Conservation (phyloP, 768 basidiomycete genomes). For the Pisolithus orientalis region DNA sequence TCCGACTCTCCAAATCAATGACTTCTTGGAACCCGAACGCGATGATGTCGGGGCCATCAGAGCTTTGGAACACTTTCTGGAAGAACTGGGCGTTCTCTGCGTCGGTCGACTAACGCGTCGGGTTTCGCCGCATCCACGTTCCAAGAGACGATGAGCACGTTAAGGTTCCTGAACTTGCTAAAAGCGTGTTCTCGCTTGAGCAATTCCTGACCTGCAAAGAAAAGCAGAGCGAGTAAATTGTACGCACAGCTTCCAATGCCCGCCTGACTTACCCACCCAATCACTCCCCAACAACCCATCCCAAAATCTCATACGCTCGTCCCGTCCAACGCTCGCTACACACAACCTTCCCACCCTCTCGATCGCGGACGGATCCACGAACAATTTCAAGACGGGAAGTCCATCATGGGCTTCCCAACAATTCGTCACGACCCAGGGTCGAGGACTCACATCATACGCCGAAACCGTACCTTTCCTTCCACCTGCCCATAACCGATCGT, state of each 20-base stretch:
- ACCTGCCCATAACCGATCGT: constrained; percentile 82
- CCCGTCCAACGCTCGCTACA: constrained; percentile 71
- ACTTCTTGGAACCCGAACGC: constrained; percentile 95
- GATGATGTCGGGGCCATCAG: constrained; percentile 80
- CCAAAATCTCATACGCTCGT: constrained; percentile 75
- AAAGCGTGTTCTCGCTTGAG: constrained; percentile 69
- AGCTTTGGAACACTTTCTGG: constrained; percentile 65
- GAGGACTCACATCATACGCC: constrained; percentile 66
- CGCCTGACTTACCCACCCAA: constrained; percentile 69
- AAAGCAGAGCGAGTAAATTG: not conserved
- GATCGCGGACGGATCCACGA: constrained; percentile 73
- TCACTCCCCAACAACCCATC: constrained; percentile 82
- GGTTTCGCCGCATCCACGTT: constrained; percentile 89
- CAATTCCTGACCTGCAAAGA: constrained; percentile 60
- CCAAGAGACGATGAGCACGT: constrained; percentile 81
- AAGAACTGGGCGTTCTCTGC: constrained; percentile 75
- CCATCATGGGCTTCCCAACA: constrained; percentile 77
- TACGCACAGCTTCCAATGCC: too few relatives aligned
- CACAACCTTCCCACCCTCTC: constrained; percentile 58
- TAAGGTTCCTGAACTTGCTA: constrained; percentile 73
- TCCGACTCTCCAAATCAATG: constrained; percentile 90
- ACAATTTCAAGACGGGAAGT: constrained; percentile 56
- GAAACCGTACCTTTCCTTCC: constrained; percentile 75
- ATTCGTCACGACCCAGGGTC: constrained; percentile 86
- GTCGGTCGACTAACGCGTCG: constrained; percentile 57